Conservation (phyloP, 306 rosid species). For the Sicyos baderoa region DNA sequence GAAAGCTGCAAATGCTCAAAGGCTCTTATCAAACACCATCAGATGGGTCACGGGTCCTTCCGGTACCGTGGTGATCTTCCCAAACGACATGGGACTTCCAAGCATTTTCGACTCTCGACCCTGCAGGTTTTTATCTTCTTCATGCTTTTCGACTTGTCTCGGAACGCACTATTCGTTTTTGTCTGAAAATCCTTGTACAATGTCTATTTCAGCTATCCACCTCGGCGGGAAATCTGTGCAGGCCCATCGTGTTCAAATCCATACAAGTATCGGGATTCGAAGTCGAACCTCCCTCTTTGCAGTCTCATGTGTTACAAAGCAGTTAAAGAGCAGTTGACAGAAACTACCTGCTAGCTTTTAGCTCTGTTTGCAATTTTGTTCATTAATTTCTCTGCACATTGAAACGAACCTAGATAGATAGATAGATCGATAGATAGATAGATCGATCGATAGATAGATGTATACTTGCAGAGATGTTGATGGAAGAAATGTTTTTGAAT, state of each 20-base stretch:
- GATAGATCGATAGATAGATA: background rate
- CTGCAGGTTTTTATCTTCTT: conserved; percentile 26
- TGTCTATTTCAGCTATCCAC: conserved; percentile 66
- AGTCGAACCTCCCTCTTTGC: conserved; percentile 82
- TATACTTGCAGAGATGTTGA: conserved; percentile 7
- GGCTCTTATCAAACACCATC: conserved; percentile 54
- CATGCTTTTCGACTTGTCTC: background rate
- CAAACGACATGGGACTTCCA: conserved; percentile 82
- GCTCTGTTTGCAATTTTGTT: background rate
- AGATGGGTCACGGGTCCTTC: conserved; percentile 61
- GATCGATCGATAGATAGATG: background rate
- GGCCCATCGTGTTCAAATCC: conserved; percentile 74
- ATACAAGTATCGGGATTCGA: conserved; percentile 79
- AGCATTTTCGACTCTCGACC: conserved; percentile 43
- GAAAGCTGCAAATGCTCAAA: conserved; percentile 67
- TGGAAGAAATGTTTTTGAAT: conserved; percentile 16
- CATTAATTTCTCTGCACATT: conserved; percentile 16
- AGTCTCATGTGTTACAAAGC: conserved; percentile 86
- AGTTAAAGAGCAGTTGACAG: conserved; percentile 35
- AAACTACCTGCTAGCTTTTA: conserved; percentile 28
- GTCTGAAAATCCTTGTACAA: background rate
- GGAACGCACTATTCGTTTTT: background rate
- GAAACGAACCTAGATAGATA: background rate
- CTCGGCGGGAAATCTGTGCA: conserved; percentile 71
- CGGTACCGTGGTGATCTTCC: conserved; percentile 62